A percentile compares a stretch with the other conserved stretches of the same genome.
Conservation (phyloP, 192 early-diverging fungal species). For the Entomortierella lignicola region DNA sequence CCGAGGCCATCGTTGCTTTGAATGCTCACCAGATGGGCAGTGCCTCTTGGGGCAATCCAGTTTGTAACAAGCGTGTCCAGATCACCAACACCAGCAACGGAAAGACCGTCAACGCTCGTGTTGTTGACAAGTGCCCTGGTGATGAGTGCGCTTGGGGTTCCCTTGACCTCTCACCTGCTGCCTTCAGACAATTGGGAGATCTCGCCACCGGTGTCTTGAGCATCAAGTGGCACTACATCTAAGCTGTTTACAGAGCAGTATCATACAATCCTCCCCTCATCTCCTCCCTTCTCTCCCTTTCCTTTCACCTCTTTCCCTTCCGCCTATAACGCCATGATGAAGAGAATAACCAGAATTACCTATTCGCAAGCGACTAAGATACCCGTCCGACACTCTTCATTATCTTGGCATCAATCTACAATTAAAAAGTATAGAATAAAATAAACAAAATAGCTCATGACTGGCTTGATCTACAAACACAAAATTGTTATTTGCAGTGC, state of each 20-base stretch:
- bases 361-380: background rate
- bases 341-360: too few relatives aligned
- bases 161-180: slow-evolving; percentile 48
- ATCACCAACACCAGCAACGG: slow-evolving; percentile 32
- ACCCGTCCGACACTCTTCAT: too few relatives aligned
- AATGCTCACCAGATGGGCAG: slow-evolving; percentile 53
- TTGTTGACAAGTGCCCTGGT: slow-evolving; percentile 60
- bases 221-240: slow-evolving; percentile 51
- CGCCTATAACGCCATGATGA: background rate
- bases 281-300: too few relatives aligned
- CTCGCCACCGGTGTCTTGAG: slow-evolving; percentile 40
- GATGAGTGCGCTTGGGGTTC: slow-evolving; percentile 46
- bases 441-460: background rate
- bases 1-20: slow-evolving; percentile 53
- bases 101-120: slow-evolving; percentile 46
- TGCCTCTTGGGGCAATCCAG: slow-evolving; percentile 37
- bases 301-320: too few relatives aligned
- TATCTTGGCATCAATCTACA: too few relatives aligned
- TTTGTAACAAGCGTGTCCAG: slow-evolving; percentile 43
- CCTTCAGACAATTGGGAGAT: slow-evolving; percentile 50
- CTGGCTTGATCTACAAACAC: background rate
- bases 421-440: too few relatives aligned
- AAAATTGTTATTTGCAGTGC: too few relatives aligned
- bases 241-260: background rate
- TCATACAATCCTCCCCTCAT: too few relatives aligned